Conservation (phyloP, 352 stramenopile genomes). For the Globisporangium perplexum region DNA sequence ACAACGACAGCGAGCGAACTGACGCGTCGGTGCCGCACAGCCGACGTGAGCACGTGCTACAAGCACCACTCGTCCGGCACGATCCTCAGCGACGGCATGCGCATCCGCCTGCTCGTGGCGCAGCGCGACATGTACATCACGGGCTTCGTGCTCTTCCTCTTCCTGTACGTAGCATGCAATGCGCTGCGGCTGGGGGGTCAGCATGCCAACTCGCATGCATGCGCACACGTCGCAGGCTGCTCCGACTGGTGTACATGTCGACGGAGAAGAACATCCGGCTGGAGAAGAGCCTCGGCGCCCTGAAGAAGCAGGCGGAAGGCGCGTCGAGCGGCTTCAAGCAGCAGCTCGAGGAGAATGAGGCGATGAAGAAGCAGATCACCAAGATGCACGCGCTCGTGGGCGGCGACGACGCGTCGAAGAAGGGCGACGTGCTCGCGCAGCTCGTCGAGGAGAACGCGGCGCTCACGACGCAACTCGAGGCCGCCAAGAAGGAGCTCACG, state of each 20-base stretch:
- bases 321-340: conserved; percentile 58
- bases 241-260: conserved; percentile 71
- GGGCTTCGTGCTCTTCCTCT: conserved; percentile 81
- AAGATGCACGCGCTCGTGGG: conserved; percentile 59
- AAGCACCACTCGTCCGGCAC: conserved; percentile 56
- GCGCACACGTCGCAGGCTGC: conserved; percentile 19
- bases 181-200: too few relatives aligned
- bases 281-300: conserved; percentile 61
- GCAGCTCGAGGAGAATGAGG: conserved; percentile 67
- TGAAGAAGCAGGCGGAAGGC: conserved; percentile 77
- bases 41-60: conserved; percentile 66
- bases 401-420: conserved; percentile 19
- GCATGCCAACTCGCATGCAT: too few relatives aligned
- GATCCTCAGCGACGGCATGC: conserved; percentile 63
- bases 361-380: conserved; percentile 50
- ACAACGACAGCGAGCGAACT: too few relatives aligned
- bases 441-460: conserved; percentile 61
- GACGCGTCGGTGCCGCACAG: conserved; percentile 15
- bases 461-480: conserved; percentile 36
- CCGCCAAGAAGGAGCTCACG: conserved; percentile 30
- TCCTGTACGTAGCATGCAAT: conserved; percentile 31
- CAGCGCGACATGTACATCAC: conserved; percentile 88
- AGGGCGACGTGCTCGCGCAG: conserved; percentile 37
- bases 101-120: conserved; percentile 69
- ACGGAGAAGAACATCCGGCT: conserved; percentile 62